Evolutionary conservation across 768 basidiomycete species (phyloP).

Genomic region (Xerocomellus chrysenteron): DNA sequence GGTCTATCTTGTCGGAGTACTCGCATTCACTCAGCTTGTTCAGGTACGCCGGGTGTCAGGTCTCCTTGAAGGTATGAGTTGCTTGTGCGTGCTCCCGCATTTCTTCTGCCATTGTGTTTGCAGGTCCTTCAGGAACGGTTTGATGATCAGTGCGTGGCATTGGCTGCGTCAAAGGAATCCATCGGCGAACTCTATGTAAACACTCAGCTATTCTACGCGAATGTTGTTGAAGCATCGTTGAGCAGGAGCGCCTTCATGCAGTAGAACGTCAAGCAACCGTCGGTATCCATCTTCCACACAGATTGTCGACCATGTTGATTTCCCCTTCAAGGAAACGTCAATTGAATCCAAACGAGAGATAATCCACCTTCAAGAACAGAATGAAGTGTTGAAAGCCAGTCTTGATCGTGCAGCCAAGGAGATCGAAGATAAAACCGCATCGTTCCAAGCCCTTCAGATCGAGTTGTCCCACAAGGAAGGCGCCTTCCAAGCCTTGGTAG

Average conservation of each 20-base stretch:
- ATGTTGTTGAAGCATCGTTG: background rate
- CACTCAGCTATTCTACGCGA: background rate
- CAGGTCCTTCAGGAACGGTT: slow-evolving; percentile 58
- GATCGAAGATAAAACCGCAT: slow-evolving; percentile 8
- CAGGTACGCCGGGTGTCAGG: slow-evolving; percentile 22
- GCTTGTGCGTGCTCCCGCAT: background rate
- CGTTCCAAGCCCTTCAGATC: slow-evolving; percentile 17
- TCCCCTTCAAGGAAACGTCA: slow-evolving; percentile 14
- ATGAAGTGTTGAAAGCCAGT: slow-evolving; percentile 14
- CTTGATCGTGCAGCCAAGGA: slow-evolving; percentile 13
- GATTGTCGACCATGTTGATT: background rate
- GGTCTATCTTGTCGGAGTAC: background rate
- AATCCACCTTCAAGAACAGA: slow-evolving; percentile 22
- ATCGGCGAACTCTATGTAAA: slow-evolving; percentile 51
- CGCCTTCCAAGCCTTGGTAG: slow-evolving; percentile 19
- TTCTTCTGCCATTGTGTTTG: background rate
- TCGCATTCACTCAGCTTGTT: background rate
- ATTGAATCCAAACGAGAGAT: slow-evolving; percentile 17
- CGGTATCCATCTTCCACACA: slow-evolving; percentile 1
- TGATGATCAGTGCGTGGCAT: slow-evolving; percentile 54
- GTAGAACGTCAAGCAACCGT: slow-evolving; percentile 19
- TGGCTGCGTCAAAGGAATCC: slow-evolving; percentile 54
- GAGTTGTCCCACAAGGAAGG: slow-evolving; percentile 30
- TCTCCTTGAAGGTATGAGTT: slow-evolving; percentile 24
- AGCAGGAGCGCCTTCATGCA: slow-evolving; percentile 25